Conservation (phyloP, 352 stramenopile species). For the Globisporangium apiculatum region DNA sequence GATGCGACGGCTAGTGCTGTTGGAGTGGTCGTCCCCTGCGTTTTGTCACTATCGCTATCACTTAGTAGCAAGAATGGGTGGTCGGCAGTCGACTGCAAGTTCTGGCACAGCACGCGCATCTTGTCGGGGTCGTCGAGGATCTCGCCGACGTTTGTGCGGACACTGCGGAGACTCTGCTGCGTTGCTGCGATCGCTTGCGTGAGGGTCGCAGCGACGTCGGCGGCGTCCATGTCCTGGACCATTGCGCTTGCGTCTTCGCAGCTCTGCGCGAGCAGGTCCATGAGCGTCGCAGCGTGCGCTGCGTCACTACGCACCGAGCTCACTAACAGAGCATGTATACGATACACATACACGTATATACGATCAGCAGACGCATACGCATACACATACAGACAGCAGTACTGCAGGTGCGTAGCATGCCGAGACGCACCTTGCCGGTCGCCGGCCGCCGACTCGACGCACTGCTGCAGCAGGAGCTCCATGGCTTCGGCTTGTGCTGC, state of each 20-base stretch:
- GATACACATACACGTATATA: too few relatives aligned
- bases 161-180: constrained; percentile 52
- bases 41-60: not conserved
- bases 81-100: constrained; percentile 47
- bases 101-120: constrained; percentile 45
- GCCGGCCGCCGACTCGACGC: constrained; percentile 13
- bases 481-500: constrained; percentile 42
- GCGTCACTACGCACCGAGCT: constrained; percentile 6
- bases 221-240: constrained; percentile 41
- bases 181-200: constrained; percentile 48
- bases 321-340: not conserved
- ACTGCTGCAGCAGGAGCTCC: constrained; percentile 55
- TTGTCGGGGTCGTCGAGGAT: constrained; percentile 62
- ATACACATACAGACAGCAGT: not conserved
- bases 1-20: constrained; percentile 15
- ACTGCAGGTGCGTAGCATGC: not conserved
- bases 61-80: constrained; percentile 32
- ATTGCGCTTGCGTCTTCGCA: constrained; percentile 55
- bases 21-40: not conserved
- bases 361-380: too few relatives aligned
- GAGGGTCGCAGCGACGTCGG: constrained; percentile 46
- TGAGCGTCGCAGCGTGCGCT: constrained; percentile 33
- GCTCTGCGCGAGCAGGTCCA: constrained; percentile 57
- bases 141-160: constrained; percentile 42
- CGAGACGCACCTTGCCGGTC: constrained; percentile 3